These are phyloP conservation scores for Cruciata laevipes DNA, from an alignment of 257 asterid species.

Conservation along the genomic window DNA sequence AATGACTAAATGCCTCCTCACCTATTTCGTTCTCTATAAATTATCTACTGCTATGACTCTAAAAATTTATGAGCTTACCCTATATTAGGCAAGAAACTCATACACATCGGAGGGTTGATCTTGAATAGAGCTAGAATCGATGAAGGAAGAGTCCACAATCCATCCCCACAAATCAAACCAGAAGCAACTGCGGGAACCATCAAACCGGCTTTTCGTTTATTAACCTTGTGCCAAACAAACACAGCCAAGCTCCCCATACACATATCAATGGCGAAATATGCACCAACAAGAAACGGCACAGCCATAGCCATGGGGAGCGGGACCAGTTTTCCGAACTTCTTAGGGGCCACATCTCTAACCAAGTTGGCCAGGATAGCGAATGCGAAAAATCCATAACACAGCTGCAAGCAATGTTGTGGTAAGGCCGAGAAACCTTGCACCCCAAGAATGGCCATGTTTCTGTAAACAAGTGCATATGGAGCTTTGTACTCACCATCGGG, in stretches of 20 bases:
- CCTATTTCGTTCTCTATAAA: too few relatives aligned
- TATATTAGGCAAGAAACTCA: constrained; percentile 17
- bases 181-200: constrained; percentile 35
- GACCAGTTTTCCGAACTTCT: constrained; percentile 15
- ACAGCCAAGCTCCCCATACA: constrained; percentile 26
- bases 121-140: constrained; percentile 21
- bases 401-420: constrained; percentile 29
- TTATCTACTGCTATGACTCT: neutral
- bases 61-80: constrained; percentile 2
- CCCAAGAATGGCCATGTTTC: constrained; percentile 35
- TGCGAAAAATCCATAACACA: constrained; percentile 26
- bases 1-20: neutral
- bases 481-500: constrained; percentile 30
- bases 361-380: constrained; percentile 23
- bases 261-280: constrained; percentile 31
- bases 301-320: constrained; percentile 40
- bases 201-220: constrained; percentile 17
- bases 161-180: constrained; percentile 32
- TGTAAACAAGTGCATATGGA: constrained; percentile 33
- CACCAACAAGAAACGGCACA: constrained; percentile 30
- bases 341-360: constrained; percentile 20
- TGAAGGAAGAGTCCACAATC: constrained; percentile 30
- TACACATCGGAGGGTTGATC: constrained; percentile 25
- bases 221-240: constrained; percentile 20
- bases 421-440: constrained; percentile 37